A percentile compares a stretch with the other conserved stretches of the same genome.
These are phyloP conservation scores for Cruciata laevipes DNA, from an alignment of 257 asterid genomes.

Conservation along the genomic window DNA sequence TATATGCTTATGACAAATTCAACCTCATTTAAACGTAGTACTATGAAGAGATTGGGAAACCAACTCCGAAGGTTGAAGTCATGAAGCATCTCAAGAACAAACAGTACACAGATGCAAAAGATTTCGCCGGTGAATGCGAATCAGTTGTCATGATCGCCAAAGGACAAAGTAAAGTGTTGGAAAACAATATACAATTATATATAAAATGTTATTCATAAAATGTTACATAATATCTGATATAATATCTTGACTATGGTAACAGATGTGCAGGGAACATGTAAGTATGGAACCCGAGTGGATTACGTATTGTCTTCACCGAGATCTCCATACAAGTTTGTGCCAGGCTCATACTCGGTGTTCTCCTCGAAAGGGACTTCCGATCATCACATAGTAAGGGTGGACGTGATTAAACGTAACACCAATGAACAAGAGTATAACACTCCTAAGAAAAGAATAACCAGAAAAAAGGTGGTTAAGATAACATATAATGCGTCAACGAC, in stretches of 20 bases:
- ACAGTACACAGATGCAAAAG: slow-evolving; percentile 74
- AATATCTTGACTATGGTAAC: slow-evolving; percentile 11
- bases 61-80: slow-evolving; percentile 74
- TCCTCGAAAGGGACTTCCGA: slow-evolving; percentile 97
- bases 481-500: slow-evolving; percentile 42
- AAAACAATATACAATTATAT: too few relatives aligned
- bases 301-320: slow-evolving; percentile 59
- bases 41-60: slow-evolving; percentile 88
- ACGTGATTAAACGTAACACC: slow-evolving; percentile 40
- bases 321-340: slow-evolving; percentile 65
- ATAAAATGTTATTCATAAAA: not conserved
- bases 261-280: slow-evolving; percentile 97
- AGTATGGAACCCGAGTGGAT: slow-evolving; percentile 88
- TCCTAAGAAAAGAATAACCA: slow-evolving; percentile 27
- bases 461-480: slow-evolving; percentile 49
- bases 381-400: slow-evolving; percentile 92
- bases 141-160: slow-evolving; percentile 93
- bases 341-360: slow-evolving; percentile 80
- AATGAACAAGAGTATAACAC: slow-evolving; percentile 16
- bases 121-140: slow-evolving; percentile 86
- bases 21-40: slow-evolving; percentile 31
- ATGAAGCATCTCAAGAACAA: slow-evolving; percentile 66
- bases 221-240: not conserved
- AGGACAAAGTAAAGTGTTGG: slow-evolving; percentile 64
- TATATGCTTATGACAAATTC: too few relatives aligned